Evolutionary conservation across 371 early-diverging fungal species (phyloP).

Genomic region (Conidiobolus incongruus): DNA sequence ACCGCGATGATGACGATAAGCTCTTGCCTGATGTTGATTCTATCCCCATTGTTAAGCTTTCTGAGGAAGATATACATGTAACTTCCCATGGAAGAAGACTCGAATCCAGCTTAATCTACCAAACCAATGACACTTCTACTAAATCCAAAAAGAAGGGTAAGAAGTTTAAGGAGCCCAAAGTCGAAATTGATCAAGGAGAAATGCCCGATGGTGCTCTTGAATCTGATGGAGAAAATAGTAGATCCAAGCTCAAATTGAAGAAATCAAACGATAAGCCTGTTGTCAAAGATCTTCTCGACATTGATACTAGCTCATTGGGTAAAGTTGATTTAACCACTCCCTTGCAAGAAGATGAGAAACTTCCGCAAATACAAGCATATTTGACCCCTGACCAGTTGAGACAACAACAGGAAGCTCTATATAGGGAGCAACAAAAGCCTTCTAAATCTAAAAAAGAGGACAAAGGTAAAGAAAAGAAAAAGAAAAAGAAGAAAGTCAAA

Average conservation of each 20-base stretch:
- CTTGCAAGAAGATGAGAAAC: constrained; percentile 27
- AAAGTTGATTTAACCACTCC: constrained; percentile 33
- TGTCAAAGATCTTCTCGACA: constrained; percentile 11
- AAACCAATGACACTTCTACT: too few species aligned
- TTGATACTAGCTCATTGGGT: constrained; percentile 19
- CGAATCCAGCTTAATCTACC: too few species aligned
- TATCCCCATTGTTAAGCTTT: constrained; percentile 59
- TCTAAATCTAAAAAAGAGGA: constrained; percentile 23
- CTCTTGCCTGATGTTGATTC: constrained; percentile 41
- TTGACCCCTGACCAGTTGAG: constrained; percentile 26
- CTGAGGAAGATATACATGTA: too few species aligned
- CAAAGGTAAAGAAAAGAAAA: constrained; percentile 17
- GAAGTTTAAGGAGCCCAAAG: constrained; percentile 9
- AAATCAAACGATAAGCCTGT: constrained; percentile 6
- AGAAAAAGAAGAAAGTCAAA: constrained; percentile 12
- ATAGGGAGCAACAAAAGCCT: too few species aligned
- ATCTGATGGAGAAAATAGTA: constrained; percentile 6
- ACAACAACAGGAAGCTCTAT: neutral
- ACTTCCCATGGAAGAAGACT: too few species aligned
- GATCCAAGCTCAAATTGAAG: too few species aligned
- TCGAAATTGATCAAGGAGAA: constrained; percentile 6
- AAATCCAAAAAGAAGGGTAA: constrained; percentile 8
- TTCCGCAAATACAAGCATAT: constrained; percentile 31
- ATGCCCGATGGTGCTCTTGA: constrained; percentile 7
- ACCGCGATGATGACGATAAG: neutral